Percentiles rank a stretch among this genome's conserved stretches.
Evolutionary conservation across 2,329 filamentous ascomycete species (phyloP).

Genomic region (Nigrograna mackinnonii): DNA sequence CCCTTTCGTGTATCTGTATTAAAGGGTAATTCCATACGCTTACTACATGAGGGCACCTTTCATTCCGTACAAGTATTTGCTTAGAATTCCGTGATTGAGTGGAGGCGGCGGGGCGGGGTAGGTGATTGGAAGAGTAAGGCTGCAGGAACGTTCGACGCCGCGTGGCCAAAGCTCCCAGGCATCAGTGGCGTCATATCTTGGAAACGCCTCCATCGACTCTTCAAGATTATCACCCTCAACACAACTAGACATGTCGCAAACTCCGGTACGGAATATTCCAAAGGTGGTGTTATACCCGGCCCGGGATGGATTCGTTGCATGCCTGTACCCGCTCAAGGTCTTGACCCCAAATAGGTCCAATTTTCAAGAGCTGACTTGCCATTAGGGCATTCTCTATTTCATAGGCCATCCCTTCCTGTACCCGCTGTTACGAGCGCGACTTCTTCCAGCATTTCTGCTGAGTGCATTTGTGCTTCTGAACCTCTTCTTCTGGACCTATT

Average conservation of each 20-base stretch:
- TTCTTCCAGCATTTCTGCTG: constrained; percentile 80
- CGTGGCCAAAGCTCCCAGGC: too few species aligned
- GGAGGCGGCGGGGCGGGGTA: too few species aligned
- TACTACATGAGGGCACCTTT: too few species aligned
- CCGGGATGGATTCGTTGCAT: constrained; percentile 26
- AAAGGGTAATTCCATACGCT: too few species aligned
- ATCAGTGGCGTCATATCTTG: too few species aligned
- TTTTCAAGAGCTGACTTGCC: constrained; percentile 13
- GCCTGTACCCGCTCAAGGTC: constrained; percentile 37
- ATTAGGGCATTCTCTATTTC: constrained; percentile 81
- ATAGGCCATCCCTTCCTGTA: constrained; percentile 75
- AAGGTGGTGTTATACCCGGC: constrained; percentile 31
- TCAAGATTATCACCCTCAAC: constrained; percentile 2
- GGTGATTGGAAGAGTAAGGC: too few species aligned
- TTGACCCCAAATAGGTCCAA: neutral
- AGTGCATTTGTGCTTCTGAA: constrained; percentile 82
- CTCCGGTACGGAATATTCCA: constrained; percentile 21
- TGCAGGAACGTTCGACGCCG: too few species aligned
- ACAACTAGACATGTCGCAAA: constrained; percentile 37
- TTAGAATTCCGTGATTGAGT: too few species aligned
- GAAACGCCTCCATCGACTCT: too few species aligned
- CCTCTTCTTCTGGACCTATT: constrained; percentile 84
- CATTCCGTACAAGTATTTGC: too few species aligned
- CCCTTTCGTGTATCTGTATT: too few species aligned
- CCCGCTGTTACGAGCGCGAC: constrained; percentile 75